Base-by-base conservation (phyloP, 495 filamentous ascomycete species). In the Aspergillus panamensis region DNA sequence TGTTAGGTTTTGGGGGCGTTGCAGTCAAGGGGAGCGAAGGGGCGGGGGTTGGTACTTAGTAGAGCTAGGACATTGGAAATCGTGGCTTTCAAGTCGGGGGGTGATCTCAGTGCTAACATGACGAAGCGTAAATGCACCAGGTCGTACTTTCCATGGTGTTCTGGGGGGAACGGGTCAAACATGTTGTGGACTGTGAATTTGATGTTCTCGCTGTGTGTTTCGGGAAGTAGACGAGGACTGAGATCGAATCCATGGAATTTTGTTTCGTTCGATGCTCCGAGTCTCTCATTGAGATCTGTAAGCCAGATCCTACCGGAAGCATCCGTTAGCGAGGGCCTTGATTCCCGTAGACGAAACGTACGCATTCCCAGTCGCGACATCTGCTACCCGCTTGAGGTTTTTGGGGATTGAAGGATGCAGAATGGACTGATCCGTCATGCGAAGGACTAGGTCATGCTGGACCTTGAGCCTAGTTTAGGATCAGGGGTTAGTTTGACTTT, bases 211-310 rank as follows among this genome's bases (percentile, higher is more conserved):
- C 7, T 47, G 31, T 14, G 19, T 13, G 42, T 19, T 19, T 43
- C 52, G 29, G 56, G 56, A 19, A 58, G 52, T 9, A 58, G 48
- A 10, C 33, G 17, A 1, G 48, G 25, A 6, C 48, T 51, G 29
- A 58, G 31, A 31, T 58, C 56, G 30, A 58, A 58, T 7, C 56
- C 56, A 14, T 58, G 56, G 42, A 58, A 37, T 33, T 45, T 51
- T 48, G 53, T 45, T 19, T 5, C 12, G 8, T 4, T 25, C 33
- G 56, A 51, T 33, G 8, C 44, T 8, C 42, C 16, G 16, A 49
- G 47, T 31, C 25, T 30, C 21, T 29, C 7, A 8, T 6, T n/a
- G 8, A 58, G 39, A 29, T 58, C 56, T 6, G 47, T 42, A 7
- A 47, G 40, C 56, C 56, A 58, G 8, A 37, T 51, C 37, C 56